Evolutionary conservation across 2,329 filamentous ascomycete species (phyloP).

Genomic region (Stagonosporopsis vannaccii): DNA sequence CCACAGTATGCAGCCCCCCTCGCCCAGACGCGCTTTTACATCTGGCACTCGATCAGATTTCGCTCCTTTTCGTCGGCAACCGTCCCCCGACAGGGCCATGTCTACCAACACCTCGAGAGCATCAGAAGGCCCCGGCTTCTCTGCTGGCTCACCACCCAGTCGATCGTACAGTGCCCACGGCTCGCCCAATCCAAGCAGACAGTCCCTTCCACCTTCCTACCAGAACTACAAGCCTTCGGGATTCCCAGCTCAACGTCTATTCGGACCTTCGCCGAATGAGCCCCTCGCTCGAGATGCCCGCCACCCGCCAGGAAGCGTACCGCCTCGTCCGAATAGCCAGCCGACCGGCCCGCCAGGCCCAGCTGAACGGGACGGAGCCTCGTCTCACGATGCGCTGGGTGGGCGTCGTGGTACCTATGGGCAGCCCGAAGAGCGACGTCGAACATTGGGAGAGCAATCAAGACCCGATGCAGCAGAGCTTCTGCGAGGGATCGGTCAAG

Average conservation of each 20-base stretch:
- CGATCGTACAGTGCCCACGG: slow-evolving; percentile 44
- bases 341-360: slow-evolving; percentile 41
- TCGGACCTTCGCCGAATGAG: slow-evolving; percentile 42
- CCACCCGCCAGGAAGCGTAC: slow-evolving; percentile 36
- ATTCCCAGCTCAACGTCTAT: slow-evolving; percentile 41
- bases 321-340: slow-evolving; percentile 52
- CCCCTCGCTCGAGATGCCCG: slow-evolving; percentile 31
- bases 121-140: slow-evolving; percentile 37
- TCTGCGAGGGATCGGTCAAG: slow-evolving; percentile 32
- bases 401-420: slow-evolving; percentile 39
- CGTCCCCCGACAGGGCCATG: slow-evolving; percentile 48
- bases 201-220: slow-evolving; percentile 38
- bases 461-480: slow-evolving; percentile 45
- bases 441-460: slow-evolving; percentile 46
- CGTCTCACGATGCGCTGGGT: slow-evolving; percentile 33
- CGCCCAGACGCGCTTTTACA: slow-evolving; percentile 48
- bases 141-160: slow-evolving; percentile 39
- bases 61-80: slow-evolving; percentile 45
- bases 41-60: slow-evolving; percentile 45
- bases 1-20: slow-evolving; percentile 57
- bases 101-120: slow-evolving; percentile 36
- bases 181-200: slow-evolving; percentile 47
- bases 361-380: slow-evolving; percentile 32
- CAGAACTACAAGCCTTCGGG: slow-evolving; percentile 46
- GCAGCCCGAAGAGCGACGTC: slow-evolving; percentile 42